Evolutionary conservation across 1,139 yeast genomes (phyloP), one percentile per base, ranked within the genome.

Genomic region (Yamadazyma buinensis): DNA sequence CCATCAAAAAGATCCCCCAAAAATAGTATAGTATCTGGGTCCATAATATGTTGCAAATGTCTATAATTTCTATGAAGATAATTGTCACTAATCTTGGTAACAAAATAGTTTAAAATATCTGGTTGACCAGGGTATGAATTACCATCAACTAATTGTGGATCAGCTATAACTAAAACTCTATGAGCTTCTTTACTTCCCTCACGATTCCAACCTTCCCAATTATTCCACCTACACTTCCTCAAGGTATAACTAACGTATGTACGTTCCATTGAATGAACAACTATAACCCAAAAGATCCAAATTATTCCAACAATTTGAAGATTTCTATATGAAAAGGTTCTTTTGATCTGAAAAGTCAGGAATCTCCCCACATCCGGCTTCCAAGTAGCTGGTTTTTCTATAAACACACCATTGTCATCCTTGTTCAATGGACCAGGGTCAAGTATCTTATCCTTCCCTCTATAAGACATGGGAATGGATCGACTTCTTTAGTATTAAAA

Each of bases 1-100:
- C 97, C 97, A 57, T 92, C 98, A 52, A 90, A 86, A 39, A 90
- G 59, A 54, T 92, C 98, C 0, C 98, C 98, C 29, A 92, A 62
- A 52, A 87, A 92, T 5, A 90, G 59, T 1, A 80, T 77, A 3
- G 86, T 66, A 49, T 90, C 84, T 0, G 97, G 96, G 32, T 79
- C 76, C 35, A 92, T 66, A 3, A 61, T 47, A 7, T 61, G 48
- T 45, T 84, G 82, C 33, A 84, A 63, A 37, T 70, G 67, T 39
- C 72, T 72, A 74, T 88, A 84, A 51, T 90, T 88, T 41, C 94
- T 67, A 44, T 77, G 80, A 40, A 87, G 78, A 52, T 87, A 90
- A 44, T 83, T 78, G 54, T 92, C 98, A 19, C 81, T 72, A 34
- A 77, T 46, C 37, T 61, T 56, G 40, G 66, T 63, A 1, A 81